Evolutionary conservation across 495 filamentous ascomycete species (phyloP).

Genomic region (Mytilinidion resinicola): DNA sequence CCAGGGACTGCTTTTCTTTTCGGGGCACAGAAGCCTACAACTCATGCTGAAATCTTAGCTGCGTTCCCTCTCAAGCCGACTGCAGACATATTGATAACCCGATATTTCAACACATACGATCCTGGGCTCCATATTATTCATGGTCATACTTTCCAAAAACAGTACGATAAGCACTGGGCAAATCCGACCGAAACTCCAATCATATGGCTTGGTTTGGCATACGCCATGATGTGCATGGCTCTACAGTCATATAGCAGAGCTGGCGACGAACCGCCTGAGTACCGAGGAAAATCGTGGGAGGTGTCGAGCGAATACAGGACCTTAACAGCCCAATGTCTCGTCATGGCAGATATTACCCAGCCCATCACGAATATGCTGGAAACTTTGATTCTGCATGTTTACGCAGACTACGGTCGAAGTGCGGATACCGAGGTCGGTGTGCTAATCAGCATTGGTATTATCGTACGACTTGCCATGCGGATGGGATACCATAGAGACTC

Average conservation of each 20-base stretch:
- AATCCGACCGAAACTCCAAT: slow-evolving; percentile 71
- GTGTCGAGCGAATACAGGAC: slow-evolving; percentile 73
- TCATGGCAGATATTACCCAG: slow-evolving; percentile 84
- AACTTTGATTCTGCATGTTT: slow-evolving; percentile 75
- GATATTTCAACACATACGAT: slow-evolving; percentile 68
- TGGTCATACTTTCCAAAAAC: slow-evolving; percentile 72
- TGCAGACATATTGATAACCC: slow-evolving; percentile 70
- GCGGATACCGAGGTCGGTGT: slow-evolving; percentile 75
- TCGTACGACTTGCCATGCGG: slow-evolving; percentile 79
- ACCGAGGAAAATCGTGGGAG: slow-evolving; percentile 43
- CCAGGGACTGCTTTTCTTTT: slow-evolving; percentile 60
- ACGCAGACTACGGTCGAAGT: slow-evolving; percentile 70
- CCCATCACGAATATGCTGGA: slow-evolving; percentile 83
- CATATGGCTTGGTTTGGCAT: slow-evolving; percentile 86
- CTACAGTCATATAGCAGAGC: slow-evolving; percentile 87
- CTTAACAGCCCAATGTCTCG: slow-evolving; percentile 79
- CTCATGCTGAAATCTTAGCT: slow-evolving; percentile 67
- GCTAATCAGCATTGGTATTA: slow-evolving; percentile 74
- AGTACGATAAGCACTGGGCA: slow-evolving; percentile 85
- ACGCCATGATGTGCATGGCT: slow-evolving; percentile 80
- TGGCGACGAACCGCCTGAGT: slow-evolving; percentile 88
- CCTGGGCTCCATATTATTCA: slow-evolving; percentile 79
- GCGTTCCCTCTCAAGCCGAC: slow-evolving; percentile 73
- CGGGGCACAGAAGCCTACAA: slow-evolving; percentile 57
- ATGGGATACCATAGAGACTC: slow-evolving; percentile 96